These are phyloP conservation scores for Populus davidiana DNA, from an alignment of 345 rosid genomes.

Conservation along the genomic window DNA sequence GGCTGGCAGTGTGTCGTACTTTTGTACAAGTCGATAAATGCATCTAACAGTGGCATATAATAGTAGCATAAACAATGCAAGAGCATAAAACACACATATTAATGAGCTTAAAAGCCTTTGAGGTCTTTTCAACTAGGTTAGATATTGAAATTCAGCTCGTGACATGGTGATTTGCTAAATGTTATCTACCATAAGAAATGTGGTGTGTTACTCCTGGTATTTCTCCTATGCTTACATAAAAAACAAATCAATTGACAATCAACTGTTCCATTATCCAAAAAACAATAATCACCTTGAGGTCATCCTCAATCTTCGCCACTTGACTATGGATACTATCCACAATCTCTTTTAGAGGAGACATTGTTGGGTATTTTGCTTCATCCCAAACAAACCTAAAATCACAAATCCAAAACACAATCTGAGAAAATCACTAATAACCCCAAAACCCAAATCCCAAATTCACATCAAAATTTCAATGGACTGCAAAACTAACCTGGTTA, in stretches of 20 bases:
- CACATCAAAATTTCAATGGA: neutral
- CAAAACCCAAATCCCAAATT: neutral
- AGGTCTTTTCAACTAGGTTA: neutral
- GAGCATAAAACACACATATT: neutral
- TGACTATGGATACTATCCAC: constrained; percentile 76
- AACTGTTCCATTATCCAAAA: neutral
- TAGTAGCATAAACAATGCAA: neutral
- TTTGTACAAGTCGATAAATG: neutral
- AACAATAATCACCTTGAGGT: constrained; percentile 71
- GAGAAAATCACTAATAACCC: neutral
- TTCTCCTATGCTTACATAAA: neutral
- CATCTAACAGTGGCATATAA: neutral
- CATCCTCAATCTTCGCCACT: constrained; percentile 94
- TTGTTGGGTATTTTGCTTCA: constrained; percentile 92
- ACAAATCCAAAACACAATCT: constrained; percentile 6
- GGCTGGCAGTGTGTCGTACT: neutral
- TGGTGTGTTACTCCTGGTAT: neutral
- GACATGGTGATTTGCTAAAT: neutral
- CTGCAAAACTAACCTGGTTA: constrained; percentile 62
- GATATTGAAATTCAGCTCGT: neutral
- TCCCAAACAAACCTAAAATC: constrained; percentile 88
- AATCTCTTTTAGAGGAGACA: constrained; percentile 88
- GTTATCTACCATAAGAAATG: neutral
- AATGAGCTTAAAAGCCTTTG: neutral
- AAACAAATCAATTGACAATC: neutral